Evolutionary conservation across 2,329 filamentous ascomycete genomes (phyloP), one percentile per base, ranked within the genome.

Genomic region (Neonectria ditissima): DNA sequence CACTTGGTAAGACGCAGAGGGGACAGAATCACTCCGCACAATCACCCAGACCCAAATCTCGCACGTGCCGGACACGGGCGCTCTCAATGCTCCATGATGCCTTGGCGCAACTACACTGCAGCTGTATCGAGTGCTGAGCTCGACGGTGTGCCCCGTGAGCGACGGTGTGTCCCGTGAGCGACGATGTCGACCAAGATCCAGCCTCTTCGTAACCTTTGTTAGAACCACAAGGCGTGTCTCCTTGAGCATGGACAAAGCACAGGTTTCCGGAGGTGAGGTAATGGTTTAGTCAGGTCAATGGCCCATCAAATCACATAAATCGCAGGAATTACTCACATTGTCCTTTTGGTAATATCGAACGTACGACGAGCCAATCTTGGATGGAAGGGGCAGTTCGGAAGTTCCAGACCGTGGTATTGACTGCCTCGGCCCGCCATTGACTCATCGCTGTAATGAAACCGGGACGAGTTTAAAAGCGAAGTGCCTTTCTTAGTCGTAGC

Each of bases 351-450:
- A n/a, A n/a, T n/a, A n/a, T n/a, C n/a, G n/a, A n/a, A n/a, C n/a
- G n/a, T n/a, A n/a, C n/a, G n/a, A n/a, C n/a, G n/a, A n/a, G n/a
- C n/a, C n/a, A n/a, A n/a, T n/a, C n/a, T n/a, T n/a, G n/a, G n/a
- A n/a, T n/a, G n/a, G n/a, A n/a, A n/a, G n/a, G n/a, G n/a, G n/a
- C n/a, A n/a, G 52, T 55, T 55, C 52, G 34, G 24, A 41, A 55
- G 16, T 44, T 55, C 52, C 52, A 55, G 18, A 44, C n/a, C 7
- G 52, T 26, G 14, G 52, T 55, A n/a, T 55, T 37, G 2, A 55
- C 34, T n/a, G 32, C 20, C 22, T n/a, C n/a, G n/a, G n/a, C n/a
- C n/a, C n/a, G n/a, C 30, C 13, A 34, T 34, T 34, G 13, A 34
- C 5, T 34, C 11, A 5, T 10, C 6, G 32, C 32, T 34, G 11